phyloP scores from a whole-genome alignment of 805 yeast species.

The Candida ponderosae region DNA sequence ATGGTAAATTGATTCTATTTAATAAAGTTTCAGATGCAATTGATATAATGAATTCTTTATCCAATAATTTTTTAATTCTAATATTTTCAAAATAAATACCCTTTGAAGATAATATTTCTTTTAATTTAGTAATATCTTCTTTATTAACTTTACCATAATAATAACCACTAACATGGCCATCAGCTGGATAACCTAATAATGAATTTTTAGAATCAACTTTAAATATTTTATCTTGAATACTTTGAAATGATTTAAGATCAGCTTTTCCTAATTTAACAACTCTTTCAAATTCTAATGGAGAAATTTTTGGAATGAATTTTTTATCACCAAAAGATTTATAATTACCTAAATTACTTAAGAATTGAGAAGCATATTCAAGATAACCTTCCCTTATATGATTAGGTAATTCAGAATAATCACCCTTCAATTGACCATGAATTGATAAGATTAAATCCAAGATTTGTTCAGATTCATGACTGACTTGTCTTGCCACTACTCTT shows the following conservation, averaged over 20 bases:
- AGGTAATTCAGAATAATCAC: slow-evolving; percentile 35
- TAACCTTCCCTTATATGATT: slow-evolving; percentile 32
- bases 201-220: slow-evolving; percentile 36
- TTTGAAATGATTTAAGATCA: slow-evolving; percentile 22
- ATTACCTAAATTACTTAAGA: slow-evolving; percentile 67
- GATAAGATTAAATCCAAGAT: slow-evolving; percentile 63
- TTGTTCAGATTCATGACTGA: slow-evolving; percentile 71
- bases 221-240: slow-evolving; percentile 43
- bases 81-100: slow-evolving; percentile 77
- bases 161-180: slow-evolving; percentile 70
- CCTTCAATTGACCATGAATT: slow-evolving; percentile 43
- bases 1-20: slow-evolving; percentile 50
- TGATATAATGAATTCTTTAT: slow-evolving; percentile 43
- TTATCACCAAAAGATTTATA: slow-evolving; percentile 85
- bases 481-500: slow-evolving; percentile 71
- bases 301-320: slow-evolving; percentile 68
- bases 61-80: slow-evolving; percentile 51
- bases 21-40: slow-evolving; percentile 58
- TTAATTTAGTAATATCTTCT: slow-evolving; percentile 58
- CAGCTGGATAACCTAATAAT: slow-evolving; percentile 70
- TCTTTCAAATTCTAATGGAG: slow-evolving; percentile 37
- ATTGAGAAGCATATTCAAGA: slow-evolving; percentile 70
- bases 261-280: slow-evolving; percentile 36
- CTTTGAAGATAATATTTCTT: slow-evolving; percentile 52
- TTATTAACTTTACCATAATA: slow-evolving; percentile 51